Base-by-base conservation (phyloP, 768 basidiomycete genomes). In the Russula sp. region DNA sequence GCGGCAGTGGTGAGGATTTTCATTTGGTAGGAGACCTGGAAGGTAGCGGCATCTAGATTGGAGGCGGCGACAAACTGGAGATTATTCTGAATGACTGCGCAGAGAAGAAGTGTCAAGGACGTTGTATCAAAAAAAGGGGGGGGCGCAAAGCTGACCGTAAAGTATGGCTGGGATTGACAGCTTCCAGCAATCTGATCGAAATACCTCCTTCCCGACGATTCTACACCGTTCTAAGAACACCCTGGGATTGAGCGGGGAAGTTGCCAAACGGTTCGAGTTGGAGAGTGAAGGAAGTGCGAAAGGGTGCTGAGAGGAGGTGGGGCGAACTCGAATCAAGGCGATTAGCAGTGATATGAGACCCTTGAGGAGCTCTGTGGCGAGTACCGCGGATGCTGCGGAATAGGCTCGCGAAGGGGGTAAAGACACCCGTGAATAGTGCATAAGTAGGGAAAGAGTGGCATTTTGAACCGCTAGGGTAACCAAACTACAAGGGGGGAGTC, bases 11-110 rank as follows among this genome's bases (percentile, higher is more conserved):
- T 95, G 68, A 96, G 84, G 71, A 96, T 94, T 75, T 96, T 96
- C 94, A 96, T 96, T 74, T 96, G 94, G 75, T 95, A 95, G 49
- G 87, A 91, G 72, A 96, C 94, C 75, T 97, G 95, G 76, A 98
- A 98, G 16, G 94, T 97, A 22, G 95, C 94, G 16, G 91, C 94
- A 68, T 94, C 88, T 64, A 98, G 79, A 74, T 98, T 98, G 48
- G 90, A 88, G 6, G 91, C 92, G 39, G 95, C 95, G 57, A 95
- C 87, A 74, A 93, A 98, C 75, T 97, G 95, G 39, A 98, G 79
- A 78, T 93, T 93, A 78, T 96, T 96, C 79, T 98, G 92, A 64
- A 95, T 84, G 71, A 94, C 90, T 85, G 70, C 40, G 7, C 47
- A 22, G 27, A 18, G 37, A n/a, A 63, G 32, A 45, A 42, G 20